Evolutionary conservation across 331 rosid genomes (phyloP).

Genomic region (Arachis monticola): DNA sequence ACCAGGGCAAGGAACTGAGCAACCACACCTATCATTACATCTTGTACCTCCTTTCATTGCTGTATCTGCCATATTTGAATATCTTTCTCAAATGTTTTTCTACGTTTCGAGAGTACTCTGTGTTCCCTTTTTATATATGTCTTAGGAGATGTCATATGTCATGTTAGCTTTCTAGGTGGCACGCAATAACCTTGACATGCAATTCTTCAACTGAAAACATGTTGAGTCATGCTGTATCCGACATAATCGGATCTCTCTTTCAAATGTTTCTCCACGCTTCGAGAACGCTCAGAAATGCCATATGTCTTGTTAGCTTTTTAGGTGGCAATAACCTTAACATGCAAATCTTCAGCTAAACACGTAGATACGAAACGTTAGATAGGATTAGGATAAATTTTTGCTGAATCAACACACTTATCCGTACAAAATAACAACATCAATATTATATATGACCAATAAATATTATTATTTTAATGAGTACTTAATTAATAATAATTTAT

Average conservation of each 20-base stretch:
- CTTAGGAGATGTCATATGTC: too few relatives aligned
- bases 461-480: too few relatives aligned
- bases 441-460: too few relatives aligned
- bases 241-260: not conserved
- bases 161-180: too few relatives aligned
- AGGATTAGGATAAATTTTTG: slow-evolving; percentile 22
- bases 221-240: too few relatives aligned
- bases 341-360: slow-evolving; percentile 21
- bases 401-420: not conserved
- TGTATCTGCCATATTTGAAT: slow-evolving; percentile 29
- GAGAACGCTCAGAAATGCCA: slow-evolving; percentile 1
- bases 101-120: too few relatives aligned
- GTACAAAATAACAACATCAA: too few relatives aligned
- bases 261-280: not conserved
- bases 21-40: slow-evolving; percentile 62
- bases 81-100: not conserved
- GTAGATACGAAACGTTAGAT: slow-evolving; percentile 1
- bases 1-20: slow-evolving; percentile 60
- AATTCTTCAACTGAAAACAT: too few relatives aligned
- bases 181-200: too few relatives aligned
- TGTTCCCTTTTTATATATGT: too few relatives aligned
- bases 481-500: too few relatives aligned
- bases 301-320: slow-evolving; percentile 11
- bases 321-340: slow-evolving; percentile 36
- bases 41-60: slow-evolving; percentile 2